Evolutionary conservation across 2,329 filamentous ascomycete species (phyloP).

Genomic region (Cladosporium cucumerinum): DNA sequence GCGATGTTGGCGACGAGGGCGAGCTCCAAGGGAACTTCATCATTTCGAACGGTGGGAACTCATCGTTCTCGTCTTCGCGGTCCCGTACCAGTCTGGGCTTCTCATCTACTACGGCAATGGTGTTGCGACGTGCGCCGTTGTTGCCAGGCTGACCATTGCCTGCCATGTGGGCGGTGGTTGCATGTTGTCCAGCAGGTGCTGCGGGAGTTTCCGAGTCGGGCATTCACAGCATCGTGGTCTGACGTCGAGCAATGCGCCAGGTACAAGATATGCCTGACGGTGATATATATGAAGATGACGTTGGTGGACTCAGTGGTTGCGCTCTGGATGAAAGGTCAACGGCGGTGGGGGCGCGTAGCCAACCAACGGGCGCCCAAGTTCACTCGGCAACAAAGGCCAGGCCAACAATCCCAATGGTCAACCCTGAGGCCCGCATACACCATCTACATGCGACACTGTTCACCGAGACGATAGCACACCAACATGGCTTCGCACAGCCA

Average conservation of each 20-base stretch:
- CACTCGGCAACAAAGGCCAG: neutral
- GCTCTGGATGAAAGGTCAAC: neutral
- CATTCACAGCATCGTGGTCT: conserved; percentile 12
- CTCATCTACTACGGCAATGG: conserved; percentile 10
- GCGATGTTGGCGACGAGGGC: conserved; percentile 22
- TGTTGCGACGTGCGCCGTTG: conserved; percentile 15
- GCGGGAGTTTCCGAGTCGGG: neutral
- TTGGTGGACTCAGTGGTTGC: neutral
- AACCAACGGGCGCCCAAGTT: neutral
- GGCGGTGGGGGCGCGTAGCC: neutral
- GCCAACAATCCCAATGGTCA: conserved; percentile 2
- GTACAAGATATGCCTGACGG: neutral
- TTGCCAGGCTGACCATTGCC: conserved; percentile 1
- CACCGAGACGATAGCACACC: neutral
- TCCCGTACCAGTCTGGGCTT: neutral
- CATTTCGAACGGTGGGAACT: conserved; percentile 16
- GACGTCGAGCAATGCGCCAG: neutral
- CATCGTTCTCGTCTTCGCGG: conserved; percentile 13
- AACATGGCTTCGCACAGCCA: conserved; percentile 4
- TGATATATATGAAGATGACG: neutral
- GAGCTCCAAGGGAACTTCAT: conserved; percentile 31
- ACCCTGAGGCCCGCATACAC: conserved; percentile 6
- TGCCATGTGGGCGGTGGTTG: conserved; percentile 3
- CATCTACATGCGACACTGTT: neutral
- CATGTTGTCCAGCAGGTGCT: conserved; percentile 11